Evolutionary conservation across 1,284 basidiomycete genomes (phyloP).

Genomic region (Trichosporon asahii): DNA sequence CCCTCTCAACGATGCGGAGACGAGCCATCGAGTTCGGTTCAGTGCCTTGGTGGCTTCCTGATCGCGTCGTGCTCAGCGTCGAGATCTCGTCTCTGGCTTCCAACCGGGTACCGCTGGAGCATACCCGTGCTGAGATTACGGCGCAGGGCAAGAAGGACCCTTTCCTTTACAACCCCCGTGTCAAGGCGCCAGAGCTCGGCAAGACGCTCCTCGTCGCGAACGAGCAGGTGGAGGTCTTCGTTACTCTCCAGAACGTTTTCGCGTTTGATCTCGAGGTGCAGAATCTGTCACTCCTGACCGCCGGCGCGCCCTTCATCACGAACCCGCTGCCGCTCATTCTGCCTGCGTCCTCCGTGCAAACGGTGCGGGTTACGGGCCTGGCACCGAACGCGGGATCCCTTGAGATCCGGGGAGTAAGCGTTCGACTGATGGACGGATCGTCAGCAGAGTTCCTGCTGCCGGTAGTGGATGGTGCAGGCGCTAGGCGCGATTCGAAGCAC

Average conservation of each 20-base stretch:
- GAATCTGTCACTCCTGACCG: conserved; percentile 76
- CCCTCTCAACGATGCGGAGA: conserved; percentile 67
- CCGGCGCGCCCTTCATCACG: conserved; percentile 71
- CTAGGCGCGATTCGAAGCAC: conserved; percentile 56
- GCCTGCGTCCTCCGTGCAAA: conserved; percentile 69
- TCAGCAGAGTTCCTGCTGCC: conserved; percentile 73
- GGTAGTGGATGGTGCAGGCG: conserved; percentile 66
- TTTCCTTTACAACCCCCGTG: conserved; percentile 82
- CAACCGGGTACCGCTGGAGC: conserved; percentile 69
- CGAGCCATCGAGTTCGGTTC: conserved; percentile 64
- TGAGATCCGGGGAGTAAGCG: conserved; percentile 69
- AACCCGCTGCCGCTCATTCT: conserved; percentile 61
- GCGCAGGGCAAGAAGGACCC: conserved; percentile 58
- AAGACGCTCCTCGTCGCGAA: conserved; percentile 74
- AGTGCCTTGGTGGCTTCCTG: conserved; percentile 76
- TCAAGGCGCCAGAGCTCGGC: conserved; percentile 56
- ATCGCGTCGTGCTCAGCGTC: conserved; percentile 72
- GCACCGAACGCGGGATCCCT: conserved; percentile 67
- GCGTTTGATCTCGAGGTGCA: conserved; percentile 84
- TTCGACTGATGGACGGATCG: conserved; percentile 71
- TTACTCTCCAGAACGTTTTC: conserved; percentile 86
- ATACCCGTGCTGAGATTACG: conserved; percentile 49
- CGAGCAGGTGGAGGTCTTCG: conserved; percentile 73
- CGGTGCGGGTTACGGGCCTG: conserved; percentile 67
- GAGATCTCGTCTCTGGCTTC: conserved; percentile 70